Conservation (phyloP, 139 green algal species). For the Parachlorella kessleri region DNA sequence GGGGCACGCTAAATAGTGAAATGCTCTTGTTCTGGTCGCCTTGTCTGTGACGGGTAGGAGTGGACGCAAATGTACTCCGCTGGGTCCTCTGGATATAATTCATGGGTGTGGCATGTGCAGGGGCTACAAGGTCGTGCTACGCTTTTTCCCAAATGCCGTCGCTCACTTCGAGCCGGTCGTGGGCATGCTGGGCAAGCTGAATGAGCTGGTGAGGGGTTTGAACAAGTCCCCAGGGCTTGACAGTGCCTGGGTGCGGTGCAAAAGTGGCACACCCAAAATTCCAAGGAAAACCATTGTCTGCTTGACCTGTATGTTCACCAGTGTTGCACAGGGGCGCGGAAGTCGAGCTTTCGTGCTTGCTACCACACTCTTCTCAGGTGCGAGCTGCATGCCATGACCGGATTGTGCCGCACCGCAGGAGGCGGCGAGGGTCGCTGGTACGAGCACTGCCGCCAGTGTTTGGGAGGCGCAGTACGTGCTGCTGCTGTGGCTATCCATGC, state of each 20-base stretch:
- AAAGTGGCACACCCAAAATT: too few relatives aligned
- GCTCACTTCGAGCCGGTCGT: constrained; percentile 81
- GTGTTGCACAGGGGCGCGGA: too few relatives aligned
- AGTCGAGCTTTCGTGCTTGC: too few relatives aligned
- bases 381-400: not conserved
- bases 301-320: too few relatives aligned
- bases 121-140: constrained; percentile 87
- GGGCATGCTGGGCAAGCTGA: constrained; percentile 52
- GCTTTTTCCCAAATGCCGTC: constrained; percentile 91
- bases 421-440: too few relatives aligned
- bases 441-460: not conserved
- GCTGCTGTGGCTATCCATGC: constrained; percentile 94
- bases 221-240: too few relatives aligned
- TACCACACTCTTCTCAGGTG: not conserved
- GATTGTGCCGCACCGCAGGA: not conserved
- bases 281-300: too few relatives aligned
- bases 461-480: constrained; percentile 85
- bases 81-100: not conserved
- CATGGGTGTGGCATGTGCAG: constrained; percentile 18
- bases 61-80: not conserved
- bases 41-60: not conserved
- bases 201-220: constrained; percentile 25
- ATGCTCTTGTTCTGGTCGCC: not conserved
- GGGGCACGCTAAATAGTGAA: not conserved
- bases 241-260: too few relatives aligned